These are phyloP conservation scores for Geoglossum cookeanum DNA, from an alignment of 2,329 filamentous ascomycete species.

Conservation along the genomic window DNA sequence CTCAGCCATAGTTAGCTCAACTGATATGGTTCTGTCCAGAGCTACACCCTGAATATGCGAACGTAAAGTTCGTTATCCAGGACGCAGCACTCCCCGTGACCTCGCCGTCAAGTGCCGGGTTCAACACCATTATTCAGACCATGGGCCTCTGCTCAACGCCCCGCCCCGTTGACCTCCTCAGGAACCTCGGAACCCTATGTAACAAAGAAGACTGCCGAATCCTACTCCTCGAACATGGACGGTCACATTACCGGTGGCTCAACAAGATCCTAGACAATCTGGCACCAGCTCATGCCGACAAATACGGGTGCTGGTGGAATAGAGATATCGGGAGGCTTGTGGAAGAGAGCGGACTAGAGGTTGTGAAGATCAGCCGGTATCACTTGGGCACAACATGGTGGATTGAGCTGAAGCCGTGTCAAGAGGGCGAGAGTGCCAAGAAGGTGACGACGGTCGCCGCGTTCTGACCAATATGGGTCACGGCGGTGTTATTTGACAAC, in stretches of 20 bases:
- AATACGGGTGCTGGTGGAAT: constrained; percentile 35
- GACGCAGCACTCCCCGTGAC: constrained; percentile 18
- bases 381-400: constrained; percentile 30
- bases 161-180: constrained; percentile 23
- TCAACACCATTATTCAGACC: constrained; percentile 29
- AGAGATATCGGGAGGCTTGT: constrained; percentile 30
- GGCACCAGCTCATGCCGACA: constrained; percentile 27
- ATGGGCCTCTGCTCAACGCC: constrained; percentile 31
- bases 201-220: constrained; percentile 14
- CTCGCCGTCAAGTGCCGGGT: constrained; percentile 13
- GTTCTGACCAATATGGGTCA: background rate
- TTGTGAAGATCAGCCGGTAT: constrained; percentile 26
- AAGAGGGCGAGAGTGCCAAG: background rate
- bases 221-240: constrained; percentile 29
- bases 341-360: constrained; percentile 26
- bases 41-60: constrained; percentile 16
- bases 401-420: constrained; percentile 19
- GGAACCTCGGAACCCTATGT: constrained; percentile 20
- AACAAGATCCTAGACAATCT: constrained; percentile 28
- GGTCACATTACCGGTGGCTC: constrained; percentile 26
- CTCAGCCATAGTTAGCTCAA: background rate
- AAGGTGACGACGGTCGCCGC: background rate
- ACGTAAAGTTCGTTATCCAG: constrained; percentile 18
- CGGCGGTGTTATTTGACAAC: background rate
- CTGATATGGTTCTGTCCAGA: constrained; percentile 2